Evolutionary conservation across 2,329 filamentous ascomycete species (phyloP).

Genomic region (Curvularia verruculosa): DNA sequence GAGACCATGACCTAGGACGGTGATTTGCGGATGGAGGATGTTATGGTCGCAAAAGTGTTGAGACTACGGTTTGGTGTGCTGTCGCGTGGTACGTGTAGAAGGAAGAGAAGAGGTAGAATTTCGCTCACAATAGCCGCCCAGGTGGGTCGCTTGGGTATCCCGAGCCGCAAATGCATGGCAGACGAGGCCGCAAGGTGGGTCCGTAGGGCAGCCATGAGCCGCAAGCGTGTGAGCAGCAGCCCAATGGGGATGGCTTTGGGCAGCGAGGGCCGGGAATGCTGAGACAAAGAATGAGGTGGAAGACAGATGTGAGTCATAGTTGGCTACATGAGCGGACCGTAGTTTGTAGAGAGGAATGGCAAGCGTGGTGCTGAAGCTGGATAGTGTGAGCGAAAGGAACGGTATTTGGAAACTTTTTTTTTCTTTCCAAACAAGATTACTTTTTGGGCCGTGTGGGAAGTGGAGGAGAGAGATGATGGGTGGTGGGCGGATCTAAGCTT

Average conservation of each 20-base stretch:
- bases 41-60: no score
- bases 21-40: no score
- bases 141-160: conserved; percentile 32
- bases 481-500: conserved; percentile 21
- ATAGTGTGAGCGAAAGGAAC: conserved; percentile 9
- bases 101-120: conserved; percentile 3
- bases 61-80: background rate
- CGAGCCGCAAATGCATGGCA: conserved; percentile 21
- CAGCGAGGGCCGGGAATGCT: conserved; percentile 26
- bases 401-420: background rate
- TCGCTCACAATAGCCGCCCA: conserved; percentile 30
- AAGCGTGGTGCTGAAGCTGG: conserved; percentile 14
- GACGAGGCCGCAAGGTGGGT: conserved; percentile 31
- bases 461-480: conserved; percentile 2
- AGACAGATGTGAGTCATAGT: conserved; percentile 29
- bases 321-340: conserved; percentile 14
- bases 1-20: background rate
- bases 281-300: conserved; percentile 13
- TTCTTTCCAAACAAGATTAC: conserved; percentile 3
- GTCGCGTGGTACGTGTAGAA: conserved; percentile 13
- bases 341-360: conserved; percentile 17
- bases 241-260: conserved; percentile 34
- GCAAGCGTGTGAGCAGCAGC: conserved; percentile 26
- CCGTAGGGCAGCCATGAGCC: conserved; percentile 38
- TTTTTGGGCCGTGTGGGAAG: conserved; percentile 3